These are phyloP conservation scores for Daldinia concentrica DNA, from an alignment of 495 filamentous ascomycete genomes.

Conservation along the genomic window DNA sequence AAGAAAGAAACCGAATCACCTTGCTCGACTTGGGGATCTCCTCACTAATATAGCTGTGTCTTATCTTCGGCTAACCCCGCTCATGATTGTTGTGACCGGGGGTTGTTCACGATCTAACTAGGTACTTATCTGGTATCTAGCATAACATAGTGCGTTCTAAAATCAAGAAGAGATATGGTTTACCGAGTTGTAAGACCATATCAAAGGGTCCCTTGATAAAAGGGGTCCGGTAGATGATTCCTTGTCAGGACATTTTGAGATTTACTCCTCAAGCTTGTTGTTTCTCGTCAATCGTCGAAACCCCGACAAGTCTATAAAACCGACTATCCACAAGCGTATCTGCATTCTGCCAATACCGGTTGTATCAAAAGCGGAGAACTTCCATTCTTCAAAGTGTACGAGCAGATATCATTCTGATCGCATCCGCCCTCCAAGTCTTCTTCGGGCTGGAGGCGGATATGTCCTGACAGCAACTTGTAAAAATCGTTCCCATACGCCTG, in stretches of 20 bases:
- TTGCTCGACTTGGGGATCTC: conserved; percentile 18
- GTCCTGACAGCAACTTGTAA: conserved; percentile 27
- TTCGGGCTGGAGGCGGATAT: conserved; percentile 4
- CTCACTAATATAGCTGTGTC: conserved; percentile 27
- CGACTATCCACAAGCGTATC: conserved; percentile 23
- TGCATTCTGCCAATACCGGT: conserved; percentile 34
- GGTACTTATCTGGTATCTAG: conserved; percentile 7
- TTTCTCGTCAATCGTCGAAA: not conserved
- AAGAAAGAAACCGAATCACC: not conserved
- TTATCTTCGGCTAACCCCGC: conserved; percentile 42
- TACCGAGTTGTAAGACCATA: not conserved
- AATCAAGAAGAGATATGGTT: not conserved
- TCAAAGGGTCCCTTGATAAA: not conserved
- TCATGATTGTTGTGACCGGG: conserved; percentile 20
- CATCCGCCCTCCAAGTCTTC: conserved; percentile 28
- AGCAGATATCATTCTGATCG: conserved; percentile 22
- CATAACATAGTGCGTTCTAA: conserved; percentile 1
- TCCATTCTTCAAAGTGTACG: conserved; percentile 25
- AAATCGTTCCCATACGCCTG: conserved; percentile 20
- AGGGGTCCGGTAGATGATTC: not conserved
- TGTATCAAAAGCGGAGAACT: conserved; percentile 29
- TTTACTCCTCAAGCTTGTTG: not conserved
- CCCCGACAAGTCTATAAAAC: not conserved
- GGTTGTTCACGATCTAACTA: conserved; percentile 10
- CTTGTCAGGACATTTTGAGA: not conserved